Evolutionary conservation across 768 basidiomycete genomes (phyloP), one percentile per base, ranked within the genome.

Genomic region (Agrocybe praecox): DNA sequence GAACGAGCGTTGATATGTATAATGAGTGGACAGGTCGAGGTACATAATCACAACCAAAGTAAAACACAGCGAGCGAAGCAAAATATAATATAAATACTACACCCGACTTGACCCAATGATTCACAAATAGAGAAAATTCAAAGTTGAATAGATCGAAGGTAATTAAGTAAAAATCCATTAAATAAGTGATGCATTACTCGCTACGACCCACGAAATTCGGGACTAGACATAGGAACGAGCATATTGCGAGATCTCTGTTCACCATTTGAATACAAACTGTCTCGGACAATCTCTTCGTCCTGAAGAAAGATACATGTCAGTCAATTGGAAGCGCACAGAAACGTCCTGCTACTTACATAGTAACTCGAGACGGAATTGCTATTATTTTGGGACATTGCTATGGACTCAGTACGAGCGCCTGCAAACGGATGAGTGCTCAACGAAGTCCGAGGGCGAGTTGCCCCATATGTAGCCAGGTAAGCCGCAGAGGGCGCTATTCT

Each of bases 401-500:
- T 23, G 14, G 45, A 57, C 5, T 36, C 46, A 3, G 57, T 48
- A 24, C 53, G 62, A 8, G 53, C 56, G n/a, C n/a, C n/a, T 32
- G 29, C 49, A 10, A 58, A 56, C 29, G 62, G 55, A 29, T 48
- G 58, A 24, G 42, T 33, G 45, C 56, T 62, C 53, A 60, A 50
- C 4, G 50, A 57, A n/a, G 58, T 59, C n/a, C 53, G 56, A 19
- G 58, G 61, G 12, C 59, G 53, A 1, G 23, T 51, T 18, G 56
- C 40, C 0, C 63, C 63, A 46, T 60, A 60, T 2, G 47, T 15
- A 24, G 63, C 61, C 14, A 60, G 56, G 48, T 65, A 65, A 11
- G 61, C 57, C 9, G 62, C 53, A n/a, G 60, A 60, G 1, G 60
- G 62, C 14, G 65, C 56, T 21, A 56, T 55, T n/a, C 49, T 56